Evolutionary conservation across 2,329 filamentous ascomycete species (phyloP).

Genomic region (Cercospora sojina): DNA sequence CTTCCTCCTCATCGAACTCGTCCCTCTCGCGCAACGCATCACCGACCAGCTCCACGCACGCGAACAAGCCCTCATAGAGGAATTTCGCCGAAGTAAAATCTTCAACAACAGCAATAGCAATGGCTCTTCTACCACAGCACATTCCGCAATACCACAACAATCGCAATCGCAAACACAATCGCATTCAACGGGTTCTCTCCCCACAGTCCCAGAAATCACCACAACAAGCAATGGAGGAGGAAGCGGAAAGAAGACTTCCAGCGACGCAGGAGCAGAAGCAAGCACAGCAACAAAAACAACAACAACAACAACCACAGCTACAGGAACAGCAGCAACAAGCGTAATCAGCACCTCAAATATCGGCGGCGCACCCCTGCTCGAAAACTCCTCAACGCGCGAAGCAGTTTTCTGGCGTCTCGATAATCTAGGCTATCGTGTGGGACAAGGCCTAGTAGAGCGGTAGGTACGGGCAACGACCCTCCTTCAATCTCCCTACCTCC

Average conservation of each 20-base stretch:
- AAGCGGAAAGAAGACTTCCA: neutral
- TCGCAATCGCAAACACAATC: slow-evolving; percentile 15
- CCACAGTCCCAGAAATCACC: neutral
- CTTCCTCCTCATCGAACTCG: slow-evolving; percentile 92
- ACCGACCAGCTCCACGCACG: slow-evolving; percentile 66
- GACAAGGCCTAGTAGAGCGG: slow-evolving; percentile 88
- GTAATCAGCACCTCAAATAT: slow-evolving; percentile 11
- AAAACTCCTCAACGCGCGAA: slow-evolving; percentile 77
- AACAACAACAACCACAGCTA: slow-evolving; percentile 12
- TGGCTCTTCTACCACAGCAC: slow-evolving; percentile 9
- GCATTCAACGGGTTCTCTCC: neutral
- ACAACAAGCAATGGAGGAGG: neutral
- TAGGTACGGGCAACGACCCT: slow-evolving; percentile 44
- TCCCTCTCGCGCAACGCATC: slow-evolving; percentile 87
- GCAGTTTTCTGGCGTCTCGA: slow-evolving; percentile 84
- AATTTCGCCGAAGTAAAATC: slow-evolving; percentile 33
- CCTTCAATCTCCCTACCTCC: neutral
- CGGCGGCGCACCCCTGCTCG: slow-evolving; percentile 19
- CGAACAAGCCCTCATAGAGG: slow-evolving; percentile 44
- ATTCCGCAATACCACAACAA: slow-evolving; percentile 11
- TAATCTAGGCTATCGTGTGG: slow-evolving; percentile 82
- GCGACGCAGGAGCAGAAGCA: slow-evolving; percentile 8
- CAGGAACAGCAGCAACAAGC: slow-evolving; percentile 11
- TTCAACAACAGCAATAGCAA: slow-evolving; percentile 24
- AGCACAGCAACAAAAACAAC: slow-evolving; percentile 1